Conservation (phyloP, 2,329 filamentous ascomycete species). For the Arthrinium phaeospermum region DNA sequence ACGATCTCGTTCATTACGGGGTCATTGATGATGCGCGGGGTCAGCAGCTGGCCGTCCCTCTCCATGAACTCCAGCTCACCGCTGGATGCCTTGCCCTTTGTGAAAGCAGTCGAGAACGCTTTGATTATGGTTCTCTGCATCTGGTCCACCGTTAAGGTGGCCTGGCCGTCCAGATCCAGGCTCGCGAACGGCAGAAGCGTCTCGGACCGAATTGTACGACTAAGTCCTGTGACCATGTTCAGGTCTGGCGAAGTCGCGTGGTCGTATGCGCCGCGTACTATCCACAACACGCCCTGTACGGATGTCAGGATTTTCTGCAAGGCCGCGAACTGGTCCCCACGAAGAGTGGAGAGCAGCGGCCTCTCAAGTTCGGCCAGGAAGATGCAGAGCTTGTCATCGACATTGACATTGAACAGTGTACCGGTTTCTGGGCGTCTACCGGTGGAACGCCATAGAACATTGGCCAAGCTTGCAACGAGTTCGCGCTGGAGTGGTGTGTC, state of each 20-base stretch:
- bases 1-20: slow-evolving; percentile 32
- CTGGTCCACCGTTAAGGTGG: slow-evolving; percentile 24
- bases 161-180: slow-evolving; percentile 35
- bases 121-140: neutral
- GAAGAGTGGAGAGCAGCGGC: slow-evolving; percentile 48
- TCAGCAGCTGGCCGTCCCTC: slow-evolving; percentile 28
- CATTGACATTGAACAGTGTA: slow-evolving; percentile 36
- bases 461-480: slow-evolving; percentile 41
- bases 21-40: slow-evolving; percentile 30
- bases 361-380: slow-evolving; percentile 51
- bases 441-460: slow-evolving; percentile 33
- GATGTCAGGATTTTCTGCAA: slow-evolving; percentile 37
- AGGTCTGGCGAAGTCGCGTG: slow-evolving; percentile 38
- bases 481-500: slow-evolving; percentile 39
- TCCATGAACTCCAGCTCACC: slow-evolving; percentile 33
- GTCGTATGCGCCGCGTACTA: slow-evolving; percentile 42
- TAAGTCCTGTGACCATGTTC: slow-evolving; percentile 33
- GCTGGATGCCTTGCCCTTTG: slow-evolving; percentile 18
- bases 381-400: slow-evolving; percentile 46
- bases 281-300: slow-evolving; percentile 43
- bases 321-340: slow-evolving; percentile 43
- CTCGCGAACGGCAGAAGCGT: slow-evolving; percentile 28
- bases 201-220: slow-evolving; percentile 35
- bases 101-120: slow-evolving; percentile 31
- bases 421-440: slow-evolving; percentile 41